These are phyloP conservation scores for Hypoxylon sp. DNA, from an alignment of 2,329 filamentous ascomycete species.

Conservation along the genomic window DNA sequence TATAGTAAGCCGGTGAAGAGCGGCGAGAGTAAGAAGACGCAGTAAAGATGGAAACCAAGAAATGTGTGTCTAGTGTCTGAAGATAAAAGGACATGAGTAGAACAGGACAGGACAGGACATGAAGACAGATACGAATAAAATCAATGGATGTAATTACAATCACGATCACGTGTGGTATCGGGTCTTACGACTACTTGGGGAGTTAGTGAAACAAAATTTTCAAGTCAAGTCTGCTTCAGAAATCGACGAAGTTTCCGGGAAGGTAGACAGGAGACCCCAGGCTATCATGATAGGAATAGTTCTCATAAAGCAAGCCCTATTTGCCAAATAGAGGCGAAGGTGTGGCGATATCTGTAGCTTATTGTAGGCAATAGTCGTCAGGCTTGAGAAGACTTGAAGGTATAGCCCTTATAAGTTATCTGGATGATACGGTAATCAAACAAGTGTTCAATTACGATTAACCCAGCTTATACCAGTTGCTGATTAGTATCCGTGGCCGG, in stretches of 20 bases:
- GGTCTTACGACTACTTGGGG: not conserved
- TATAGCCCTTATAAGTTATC: too few relatives aligned
- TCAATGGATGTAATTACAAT: slow-evolving; percentile 3
- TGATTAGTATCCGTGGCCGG: too few relatives aligned
- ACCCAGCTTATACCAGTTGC: too few relatives aligned
- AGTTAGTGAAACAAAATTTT: not conserved
- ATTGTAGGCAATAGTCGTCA: too few relatives aligned
- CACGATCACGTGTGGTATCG: not conserved
- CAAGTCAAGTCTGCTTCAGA: not conserved
- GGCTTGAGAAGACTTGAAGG: too few relatives aligned
- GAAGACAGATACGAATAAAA: slow-evolving; percentile 27
- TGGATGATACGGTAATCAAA: too few relatives aligned
- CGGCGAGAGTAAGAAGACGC: slow-evolving; percentile 52
- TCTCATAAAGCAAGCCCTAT: not conserved
- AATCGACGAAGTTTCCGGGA: not conserved
- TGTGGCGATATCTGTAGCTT: too few relatives aligned
- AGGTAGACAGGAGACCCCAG: not conserved
- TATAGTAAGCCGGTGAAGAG: slow-evolving; percentile 69
- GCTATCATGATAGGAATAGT: not conserved
- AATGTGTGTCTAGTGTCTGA: not conserved
- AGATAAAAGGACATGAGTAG: not conserved
- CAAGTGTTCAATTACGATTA: too few relatives aligned
- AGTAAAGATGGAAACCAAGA: slow-evolving; percentile 43
- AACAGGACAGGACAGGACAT: not conserved
- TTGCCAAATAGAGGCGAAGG: not conserved